These are phyloP conservation scores for Graphilbum sp. DNA, from an alignment of 2,329 filamentous ascomycete species.

Conservation along the genomic window DNA sequence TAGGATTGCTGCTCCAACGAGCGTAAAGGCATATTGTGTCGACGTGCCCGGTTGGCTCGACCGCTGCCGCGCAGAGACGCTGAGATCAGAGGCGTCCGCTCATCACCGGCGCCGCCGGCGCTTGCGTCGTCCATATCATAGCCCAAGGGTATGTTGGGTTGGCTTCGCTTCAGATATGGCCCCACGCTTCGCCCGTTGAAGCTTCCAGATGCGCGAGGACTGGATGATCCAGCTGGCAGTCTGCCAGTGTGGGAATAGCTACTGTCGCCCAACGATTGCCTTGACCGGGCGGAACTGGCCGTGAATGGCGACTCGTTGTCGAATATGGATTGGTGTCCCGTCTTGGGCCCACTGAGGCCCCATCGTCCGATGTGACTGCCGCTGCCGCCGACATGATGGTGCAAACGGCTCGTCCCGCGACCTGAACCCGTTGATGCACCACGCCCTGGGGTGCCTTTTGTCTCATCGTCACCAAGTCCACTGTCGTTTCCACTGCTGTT, in stretches of 20 bases:
- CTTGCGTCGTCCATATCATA: constrained; percentile 67
- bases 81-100: constrained; percentile 64
- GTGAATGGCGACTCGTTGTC: constrained; percentile 62
- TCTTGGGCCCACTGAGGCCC: constrained; percentile 50
- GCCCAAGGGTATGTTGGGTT: constrained; percentile 30
- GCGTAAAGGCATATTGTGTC: constrained; percentile 38
- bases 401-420: constrained; percentile 54
- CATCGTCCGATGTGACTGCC: constrained; percentile 45
- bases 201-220: constrained; percentile 35
- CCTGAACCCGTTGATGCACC: constrained; percentile 45
- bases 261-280: constrained; percentile 31
- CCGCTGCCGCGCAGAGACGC: constrained; percentile 35
- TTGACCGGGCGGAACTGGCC: constrained; percentile 40
- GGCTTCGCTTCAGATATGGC: constrained; percentile 5
- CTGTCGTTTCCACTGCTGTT: constrained; percentile 36
- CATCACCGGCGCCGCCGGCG: constrained; percentile 60
- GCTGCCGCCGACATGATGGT: constrained; percentile 40
- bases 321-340: constrained; percentile 54
- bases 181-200: constrained; percentile 17
- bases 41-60: constrained; percentile 41
- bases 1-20: constrained; percentile 60
- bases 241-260: constrained; percentile 25
- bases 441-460: constrained; percentile 39
- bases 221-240: constrained; percentile 52
- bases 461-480: constrained; percentile 48